A percentile compares a stretch with the other conserved stretches of the same genome.
Evolutionary conservation across 352 stramenopile genomes (phyloP).

Genomic region (Phytophthora pseudosyringae): DNA sequence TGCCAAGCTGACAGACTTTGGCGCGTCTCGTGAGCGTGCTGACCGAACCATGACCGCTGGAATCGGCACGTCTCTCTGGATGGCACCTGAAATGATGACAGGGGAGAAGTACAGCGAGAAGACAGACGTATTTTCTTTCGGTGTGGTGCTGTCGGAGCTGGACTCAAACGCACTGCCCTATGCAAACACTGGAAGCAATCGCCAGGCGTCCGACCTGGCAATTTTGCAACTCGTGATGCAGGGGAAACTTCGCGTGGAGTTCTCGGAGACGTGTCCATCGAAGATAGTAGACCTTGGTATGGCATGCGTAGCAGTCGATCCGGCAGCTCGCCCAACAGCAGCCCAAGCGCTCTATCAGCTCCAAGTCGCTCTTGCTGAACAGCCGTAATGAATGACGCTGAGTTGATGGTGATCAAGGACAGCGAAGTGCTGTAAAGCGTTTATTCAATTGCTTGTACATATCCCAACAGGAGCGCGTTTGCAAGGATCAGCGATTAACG

Average conservation of each 20-base stretch:
- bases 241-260: slow-evolving; percentile 33
- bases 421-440: too few relatives aligned
- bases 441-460: too few relatives aligned
- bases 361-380: slow-evolving; percentile 21
- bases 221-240: slow-evolving; percentile 37
- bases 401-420: not conserved
- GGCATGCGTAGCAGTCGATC: slow-evolving; percentile 32
- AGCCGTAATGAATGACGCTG: not conserved
- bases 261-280: slow-evolving; percentile 21
- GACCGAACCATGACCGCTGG: slow-evolving; percentile 44
- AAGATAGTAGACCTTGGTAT: slow-evolving; percentile 27
- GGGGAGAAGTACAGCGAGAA: slow-evolving; percentile 38
- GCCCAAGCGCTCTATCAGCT: slow-evolving; percentile 34
- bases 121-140: slow-evolving; percentile 45
- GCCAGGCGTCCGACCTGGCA: slow-evolving; percentile 29
- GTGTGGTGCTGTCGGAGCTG: slow-evolving; percentile 40
- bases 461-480: too few relatives aligned
- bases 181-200: slow-evolving; percentile 14
- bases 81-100: slow-evolving; percentile 41
- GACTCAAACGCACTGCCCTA: slow-evolving; percentile 36
- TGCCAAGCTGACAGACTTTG: slow-evolving; percentile 54
- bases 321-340: slow-evolving; percentile 25
- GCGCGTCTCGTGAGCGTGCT: slow-evolving; percentile 29
- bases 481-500: too few relatives aligned
- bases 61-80: slow-evolving; percentile 39